Conservation (phyloP, 495 filamentous ascomycete species). For the Staphylotrichum tortipilum region DNA sequence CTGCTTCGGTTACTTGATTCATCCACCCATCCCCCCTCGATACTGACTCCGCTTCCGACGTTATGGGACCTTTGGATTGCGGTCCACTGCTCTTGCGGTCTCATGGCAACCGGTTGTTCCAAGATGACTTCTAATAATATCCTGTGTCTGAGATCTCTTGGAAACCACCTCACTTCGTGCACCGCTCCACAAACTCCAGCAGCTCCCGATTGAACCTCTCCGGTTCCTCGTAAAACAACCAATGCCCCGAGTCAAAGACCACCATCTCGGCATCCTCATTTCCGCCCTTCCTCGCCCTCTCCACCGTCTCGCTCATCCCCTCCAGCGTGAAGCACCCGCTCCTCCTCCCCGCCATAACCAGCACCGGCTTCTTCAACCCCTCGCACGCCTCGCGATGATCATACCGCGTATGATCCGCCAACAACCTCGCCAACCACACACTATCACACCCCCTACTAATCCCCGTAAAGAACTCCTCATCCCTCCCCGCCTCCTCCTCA, state of each 20-base stretch:
- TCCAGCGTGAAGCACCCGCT: slow-evolving; percentile 39
- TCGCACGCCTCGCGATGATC: slow-evolving; percentile 40
- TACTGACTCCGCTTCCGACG: too few relatives aligned
- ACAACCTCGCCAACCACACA: slow-evolving; percentile 34
- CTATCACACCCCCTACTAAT: slow-evolving; percentile 31
- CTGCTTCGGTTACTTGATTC: too few relatives aligned
- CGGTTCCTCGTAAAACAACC: slow-evolving; percentile 41
- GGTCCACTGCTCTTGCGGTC: too few relatives aligned
- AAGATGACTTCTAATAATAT: too few relatives aligned
- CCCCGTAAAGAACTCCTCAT: slow-evolving; percentile 33
- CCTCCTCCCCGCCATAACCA: slow-evolving; percentile 34
- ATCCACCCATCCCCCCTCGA: too few relatives aligned
- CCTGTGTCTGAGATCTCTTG: too few relatives aligned
- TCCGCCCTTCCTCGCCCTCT: slow-evolving; percentile 15
- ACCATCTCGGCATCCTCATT: slow-evolving; percentile 20
- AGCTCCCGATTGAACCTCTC: slow-evolving; percentile 32
- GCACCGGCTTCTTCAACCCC: slow-evolving; percentile 18
- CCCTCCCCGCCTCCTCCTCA: slow-evolving; percentile 14
- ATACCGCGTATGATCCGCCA: slow-evolving; percentile 40
- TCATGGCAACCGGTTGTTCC: too few relatives aligned
- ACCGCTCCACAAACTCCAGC: slow-evolving; percentile 23
- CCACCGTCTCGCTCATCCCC: slow-evolving; percentile 33
- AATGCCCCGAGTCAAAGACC: slow-evolving; percentile 36
- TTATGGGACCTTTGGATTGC: too few relatives aligned
- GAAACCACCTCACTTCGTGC: slow-evolving; percentile 2